phyloP scores from a whole-genome alignment of 2,329 filamentous ascomycete species.

The Trichoderma atroviride region DNA sequence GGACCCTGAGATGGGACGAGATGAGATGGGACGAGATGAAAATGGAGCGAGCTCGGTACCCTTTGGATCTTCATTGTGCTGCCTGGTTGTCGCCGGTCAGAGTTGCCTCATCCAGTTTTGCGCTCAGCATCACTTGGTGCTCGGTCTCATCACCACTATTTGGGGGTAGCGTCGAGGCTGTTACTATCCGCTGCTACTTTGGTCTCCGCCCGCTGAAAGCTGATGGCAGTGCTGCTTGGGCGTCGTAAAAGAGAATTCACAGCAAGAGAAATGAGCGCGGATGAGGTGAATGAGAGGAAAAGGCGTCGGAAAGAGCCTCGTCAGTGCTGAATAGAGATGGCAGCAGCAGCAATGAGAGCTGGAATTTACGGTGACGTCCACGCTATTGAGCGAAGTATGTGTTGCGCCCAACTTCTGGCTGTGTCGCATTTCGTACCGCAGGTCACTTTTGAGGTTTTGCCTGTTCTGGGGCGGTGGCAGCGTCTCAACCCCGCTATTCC shows the following conservation, averaged over 20 bases:
- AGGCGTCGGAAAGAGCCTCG: not conserved
- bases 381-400: not conserved
- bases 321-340: not conserved
- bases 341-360: not conserved
- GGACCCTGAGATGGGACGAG: not conserved
- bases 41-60: conserved; percentile 21
- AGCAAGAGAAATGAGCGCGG: not conserved
- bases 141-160: conserved; percentile 16
- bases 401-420: not conserved
- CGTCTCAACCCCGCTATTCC: not conserved
- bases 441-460: not conserved
- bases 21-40: not conserved
- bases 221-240: not conserved
- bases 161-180: not conserved
- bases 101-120: not conserved
- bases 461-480: not conserved
- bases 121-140: conserved; percentile 16
- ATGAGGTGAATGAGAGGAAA: not conserved
- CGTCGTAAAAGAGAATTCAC: not conserved
- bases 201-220: not conserved
- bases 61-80: conserved; percentile 29
- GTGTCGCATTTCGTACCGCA: not conserved
- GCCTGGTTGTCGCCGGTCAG: not conserved
- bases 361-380: not conserved
- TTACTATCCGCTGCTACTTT: not conserved